Evolutionary conservation across 2,329 filamentous ascomycete species (phyloP).

Genomic region (Chaetomium olivaceum): DNA sequence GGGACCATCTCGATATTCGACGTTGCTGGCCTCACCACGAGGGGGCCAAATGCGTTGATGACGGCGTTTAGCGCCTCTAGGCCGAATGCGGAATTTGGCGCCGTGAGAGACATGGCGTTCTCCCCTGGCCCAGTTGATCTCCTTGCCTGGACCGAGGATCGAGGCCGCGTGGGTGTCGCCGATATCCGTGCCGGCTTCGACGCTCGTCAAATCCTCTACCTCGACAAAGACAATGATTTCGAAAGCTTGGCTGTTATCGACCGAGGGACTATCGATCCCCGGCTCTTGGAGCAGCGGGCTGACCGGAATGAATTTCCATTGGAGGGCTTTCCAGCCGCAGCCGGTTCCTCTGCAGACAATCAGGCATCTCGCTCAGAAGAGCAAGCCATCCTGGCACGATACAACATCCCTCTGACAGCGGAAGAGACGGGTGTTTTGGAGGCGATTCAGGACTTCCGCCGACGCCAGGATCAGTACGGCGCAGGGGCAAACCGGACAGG

Average conservation of each 20-base stretch:
- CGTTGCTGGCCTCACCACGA: constrained; percentile 48
- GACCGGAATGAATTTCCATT: constrained; percentile 24
- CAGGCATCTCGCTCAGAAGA: constrained; percentile 38
- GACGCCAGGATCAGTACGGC: constrained; percentile 45
- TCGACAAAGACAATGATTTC: constrained; percentile 60
- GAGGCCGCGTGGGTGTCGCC: constrained; percentile 71
- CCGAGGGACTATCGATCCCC: constrained; percentile 54
- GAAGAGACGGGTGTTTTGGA: constrained; percentile 60
- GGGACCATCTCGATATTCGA: constrained; percentile 78
- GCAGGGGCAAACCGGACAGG: not conserved
- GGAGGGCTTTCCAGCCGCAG: constrained; percentile 32
- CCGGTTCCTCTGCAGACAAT: constrained; percentile 32
- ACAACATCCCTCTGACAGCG: constrained; percentile 53
- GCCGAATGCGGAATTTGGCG: constrained; percentile 68
- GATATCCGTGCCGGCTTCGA: constrained; percentile 69
- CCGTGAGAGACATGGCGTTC: constrained; percentile 89
- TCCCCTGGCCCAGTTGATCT: constrained; percentile 88
- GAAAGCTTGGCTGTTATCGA: constrained; percentile 60
- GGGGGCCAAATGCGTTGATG: constrained; percentile 62
- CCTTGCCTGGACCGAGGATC: constrained; percentile 90
- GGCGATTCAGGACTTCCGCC: constrained; percentile 55
- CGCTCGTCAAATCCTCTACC: constrained; percentile 66
- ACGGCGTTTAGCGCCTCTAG: constrained; percentile 77
- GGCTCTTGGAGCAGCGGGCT: constrained; percentile 42
- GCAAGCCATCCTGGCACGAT: constrained; percentile 42